Evolutionary conservation across 208 protist genomes (phyloP).

Genomic region (Trypanosoma lewisi): DNA sequence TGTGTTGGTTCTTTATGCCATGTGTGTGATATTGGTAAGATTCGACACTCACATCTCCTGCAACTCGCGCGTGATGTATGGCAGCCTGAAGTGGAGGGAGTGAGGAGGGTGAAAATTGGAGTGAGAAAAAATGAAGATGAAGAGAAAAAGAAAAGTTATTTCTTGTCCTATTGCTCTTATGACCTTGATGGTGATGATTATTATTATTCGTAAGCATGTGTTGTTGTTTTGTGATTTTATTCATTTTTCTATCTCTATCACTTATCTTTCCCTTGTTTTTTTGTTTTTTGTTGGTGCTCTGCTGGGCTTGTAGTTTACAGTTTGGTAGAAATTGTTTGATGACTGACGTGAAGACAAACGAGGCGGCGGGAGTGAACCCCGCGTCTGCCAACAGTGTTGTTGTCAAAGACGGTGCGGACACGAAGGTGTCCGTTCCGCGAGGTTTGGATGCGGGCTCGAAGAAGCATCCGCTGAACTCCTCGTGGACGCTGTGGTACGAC

Average conservation of each 20-base stretch:
- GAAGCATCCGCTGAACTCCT: constrained; percentile 57
- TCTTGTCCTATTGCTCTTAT: too few species aligned
- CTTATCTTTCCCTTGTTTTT: not conserved
- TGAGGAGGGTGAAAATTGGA: not conserved
- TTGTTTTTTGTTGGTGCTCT: constrained; percentile 19
- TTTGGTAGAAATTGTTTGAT: constrained; percentile 13
- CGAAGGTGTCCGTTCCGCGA: not conserved
- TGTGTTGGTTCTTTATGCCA: not conserved
- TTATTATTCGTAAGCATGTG: not conserved
- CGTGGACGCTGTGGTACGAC: constrained; percentile 87
- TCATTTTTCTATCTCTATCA: not conserved
- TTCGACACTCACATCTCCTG: not conserved
- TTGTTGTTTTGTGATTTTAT: not conserved
- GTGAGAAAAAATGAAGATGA: not conserved
- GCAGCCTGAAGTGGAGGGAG: too few species aligned
- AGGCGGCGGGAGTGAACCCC: not conserved
- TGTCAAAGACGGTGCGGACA: not conserved
- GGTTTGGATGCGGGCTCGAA: constrained; percentile 3
- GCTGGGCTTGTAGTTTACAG: constrained; percentile 8
- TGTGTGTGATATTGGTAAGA: not conserved
- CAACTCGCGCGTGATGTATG: not conserved
- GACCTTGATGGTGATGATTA: too few species aligned
- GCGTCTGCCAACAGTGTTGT: not conserved
- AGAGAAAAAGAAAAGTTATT: not conserved
- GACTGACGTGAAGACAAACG: constrained; percentile 13